Evolutionary conservation across 1,284 basidiomycete genomes (phyloP).

Genomic region (Heterobasidion irregulare): DNA sequence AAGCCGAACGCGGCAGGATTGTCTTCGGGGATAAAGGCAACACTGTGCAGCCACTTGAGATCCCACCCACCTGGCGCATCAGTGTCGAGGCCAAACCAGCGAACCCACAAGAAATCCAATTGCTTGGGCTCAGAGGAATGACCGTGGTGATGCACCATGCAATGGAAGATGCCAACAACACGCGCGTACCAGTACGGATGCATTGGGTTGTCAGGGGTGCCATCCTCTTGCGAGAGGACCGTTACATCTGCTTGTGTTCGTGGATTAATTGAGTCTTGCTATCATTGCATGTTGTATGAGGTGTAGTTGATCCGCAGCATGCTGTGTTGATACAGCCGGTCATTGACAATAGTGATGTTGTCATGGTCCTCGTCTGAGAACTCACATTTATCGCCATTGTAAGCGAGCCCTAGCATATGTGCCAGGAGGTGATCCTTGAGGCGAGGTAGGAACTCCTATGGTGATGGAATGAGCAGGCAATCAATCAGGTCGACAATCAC

Average conservation of each 20-base stretch:
- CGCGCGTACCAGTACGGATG: conserved; percentile 2
- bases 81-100: not conserved
- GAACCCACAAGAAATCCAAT: conserved; percentile 1
- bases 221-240: not conserved
- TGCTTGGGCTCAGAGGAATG: not conserved
- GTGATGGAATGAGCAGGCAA: too few species aligned
- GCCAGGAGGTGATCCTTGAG: too few species aligned
- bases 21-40: not conserved
- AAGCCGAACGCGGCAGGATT: not conserved
- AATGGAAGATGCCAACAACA: not conserved
- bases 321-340: too few species aligned
- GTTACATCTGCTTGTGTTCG: conserved; percentile 1
- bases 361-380: too few species aligned
- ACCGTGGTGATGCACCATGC: not conserved
- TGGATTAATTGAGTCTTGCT: conserved; percentile 2
- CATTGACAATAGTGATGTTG: too few species aligned
- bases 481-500: too few species aligned
- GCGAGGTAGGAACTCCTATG: too few species aligned
- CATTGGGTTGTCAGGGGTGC: not conserved
- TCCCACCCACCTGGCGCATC: not conserved
- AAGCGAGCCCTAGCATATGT: too few species aligned
- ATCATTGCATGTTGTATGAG: too few species aligned
- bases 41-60: not conserved
- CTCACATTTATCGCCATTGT: too few species aligned
- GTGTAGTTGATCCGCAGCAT: too few species aligned